Conservation (phyloP, 768 basidiomycete species). For the Lepiota brunneoincarnata region DNA sequence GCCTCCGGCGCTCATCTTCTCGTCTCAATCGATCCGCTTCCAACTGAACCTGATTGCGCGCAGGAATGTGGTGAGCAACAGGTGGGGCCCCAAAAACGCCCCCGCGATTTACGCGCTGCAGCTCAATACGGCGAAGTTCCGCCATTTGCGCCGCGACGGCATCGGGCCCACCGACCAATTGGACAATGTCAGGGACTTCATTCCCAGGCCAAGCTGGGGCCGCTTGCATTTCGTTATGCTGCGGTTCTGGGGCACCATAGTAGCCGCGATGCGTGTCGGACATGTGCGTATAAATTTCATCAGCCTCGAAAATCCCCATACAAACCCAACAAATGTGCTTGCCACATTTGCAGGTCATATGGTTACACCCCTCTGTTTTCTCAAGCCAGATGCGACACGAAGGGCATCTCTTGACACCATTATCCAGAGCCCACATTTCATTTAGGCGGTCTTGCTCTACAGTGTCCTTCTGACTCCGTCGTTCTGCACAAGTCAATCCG, state of each 20-base stretch:
- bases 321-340: conserved; percentile 33
- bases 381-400: conserved; percentile 42
- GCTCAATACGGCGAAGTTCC: conserved; percentile 1
- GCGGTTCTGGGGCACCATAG: conserved; percentile 5
- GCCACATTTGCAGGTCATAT: conserved; percentile 49
- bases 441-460: conserved; percentile 40
- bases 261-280: conserved; percentile 9
- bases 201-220: neutral
- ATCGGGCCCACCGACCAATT: conserved; percentile 2
- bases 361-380: conserved; percentile 55
- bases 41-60: no score
- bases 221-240: neutral
- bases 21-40: no score
- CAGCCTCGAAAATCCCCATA: conserved; percentile 9
- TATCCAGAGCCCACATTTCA: conserved; percentile 33
- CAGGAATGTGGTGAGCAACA: no score
- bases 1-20: no score
- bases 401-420: conserved; percentile 46
- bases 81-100: neutral
- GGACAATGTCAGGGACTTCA: conserved; percentile 3
- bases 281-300: conserved; percentile 14
- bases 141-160: conserved; percentile 9
- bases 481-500: conserved; percentile 47
- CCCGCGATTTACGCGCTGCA: neutral
- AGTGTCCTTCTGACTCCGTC: conserved; percentile 28